Conservation (phyloP, 1,284 basidiomycete genomes). For the Gomphus bonarii region DNA sequence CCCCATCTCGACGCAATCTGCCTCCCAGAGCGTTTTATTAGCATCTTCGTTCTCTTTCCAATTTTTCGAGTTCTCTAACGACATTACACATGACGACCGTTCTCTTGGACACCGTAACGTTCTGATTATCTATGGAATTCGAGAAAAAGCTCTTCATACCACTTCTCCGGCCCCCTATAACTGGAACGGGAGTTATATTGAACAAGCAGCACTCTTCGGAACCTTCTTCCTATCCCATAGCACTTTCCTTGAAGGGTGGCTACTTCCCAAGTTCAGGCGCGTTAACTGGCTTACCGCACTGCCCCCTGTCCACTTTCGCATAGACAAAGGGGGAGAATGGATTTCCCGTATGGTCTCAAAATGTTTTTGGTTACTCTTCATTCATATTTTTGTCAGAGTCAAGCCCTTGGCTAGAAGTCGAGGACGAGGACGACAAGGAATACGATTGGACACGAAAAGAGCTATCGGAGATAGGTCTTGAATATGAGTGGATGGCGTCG, state of each 20-base stretch:
- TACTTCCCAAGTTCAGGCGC: not conserved
- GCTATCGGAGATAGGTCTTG: not conserved
- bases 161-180: not conserved
- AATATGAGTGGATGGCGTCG: not conserved
- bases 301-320: not conserved
- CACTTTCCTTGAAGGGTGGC: not conserved
- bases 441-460: not conserved
- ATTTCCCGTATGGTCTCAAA: not conserved
- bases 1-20: conserved; percentile 17
- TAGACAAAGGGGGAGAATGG: not conserved
- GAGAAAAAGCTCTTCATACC: not conserved
- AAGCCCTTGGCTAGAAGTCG: not conserved
- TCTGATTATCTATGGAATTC: not conserved
- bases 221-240: not conserved
- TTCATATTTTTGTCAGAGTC: not conserved
- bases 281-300: not conserved
- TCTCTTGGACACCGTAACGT: not conserved
- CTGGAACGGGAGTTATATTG: not conserved
- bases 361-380: not conserved
- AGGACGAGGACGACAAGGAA: not conserved
- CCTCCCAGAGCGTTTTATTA: conserved; percentile 12
- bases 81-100: not conserved
- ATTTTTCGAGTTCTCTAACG: not conserved
- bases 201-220: not conserved
- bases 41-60: not conserved